Evolutionary conservation across 345 rosid species (phyloP), one percentile per base, ranked within the genome.

Genomic region (Schrenkiella parvula): DNA sequence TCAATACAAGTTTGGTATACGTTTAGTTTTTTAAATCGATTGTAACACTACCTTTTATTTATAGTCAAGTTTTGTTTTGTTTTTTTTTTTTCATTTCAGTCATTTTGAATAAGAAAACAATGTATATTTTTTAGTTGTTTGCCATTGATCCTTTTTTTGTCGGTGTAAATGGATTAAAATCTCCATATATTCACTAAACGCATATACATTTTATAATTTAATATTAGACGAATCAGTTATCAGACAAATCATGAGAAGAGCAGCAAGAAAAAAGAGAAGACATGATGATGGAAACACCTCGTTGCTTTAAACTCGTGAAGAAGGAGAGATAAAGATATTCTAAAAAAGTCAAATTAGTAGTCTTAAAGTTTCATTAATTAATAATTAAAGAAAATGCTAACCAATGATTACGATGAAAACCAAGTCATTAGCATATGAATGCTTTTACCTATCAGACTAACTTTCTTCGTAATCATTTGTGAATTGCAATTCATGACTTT

Each of bases 241-340:
- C 21, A 28, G 43, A 43, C 22, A 65, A 32, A 55, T 55, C 60
- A 66, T 46, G 66, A 64, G 66, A 66, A 4, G 62, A 51, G 66
- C 6, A 65, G 28, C 50, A 65, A 35, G 8, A 3, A 8, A 51
- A 53, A 26, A 31, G 21, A 52, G 64, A 68, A 68, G 42, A 68
- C 79, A 75, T 18, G 43, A 75, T 75, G 64, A 75, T 75, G 50
- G 57, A 61, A 61, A 43, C 70, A 68, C 64, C 19, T 50, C 8
- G 18, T 75, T 7, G 58, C 79, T 75, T 75, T 75, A 75, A 75
- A 68, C 74, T 61, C 79, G 79, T 75, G 79, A 68, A 44, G 79
- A 59, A 39, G 37, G 35, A 2, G 15, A 4, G 8, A 68, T 37
- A 29, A 29, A 39, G n/a, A 38, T 71, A 50, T 41, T 52, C 25